Percentiles rank a stretch among this genome's conserved stretches.
Evolutionary conservation across 2,329 filamentous ascomycete species (phyloP).

Genomic region (Colletotrichum godetiae): DNA sequence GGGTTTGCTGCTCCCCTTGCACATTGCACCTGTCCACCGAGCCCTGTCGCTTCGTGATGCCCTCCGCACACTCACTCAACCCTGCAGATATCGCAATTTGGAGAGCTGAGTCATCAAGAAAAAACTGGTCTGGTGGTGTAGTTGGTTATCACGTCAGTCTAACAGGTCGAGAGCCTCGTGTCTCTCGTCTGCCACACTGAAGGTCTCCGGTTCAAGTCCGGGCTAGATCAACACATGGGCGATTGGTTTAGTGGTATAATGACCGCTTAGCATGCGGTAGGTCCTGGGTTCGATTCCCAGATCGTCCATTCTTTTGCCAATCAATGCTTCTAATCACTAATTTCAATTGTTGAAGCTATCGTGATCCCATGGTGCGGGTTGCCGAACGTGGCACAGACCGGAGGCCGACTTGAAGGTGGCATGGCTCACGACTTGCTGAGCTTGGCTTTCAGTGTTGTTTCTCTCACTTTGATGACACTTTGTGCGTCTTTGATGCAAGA

Average conservation of each 20-base stretch:
- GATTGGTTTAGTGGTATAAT: slow-evolving; percentile 35
- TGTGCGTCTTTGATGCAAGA: no score
- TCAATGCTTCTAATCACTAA: background rate
- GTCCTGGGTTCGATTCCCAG: slow-evolving; percentile 34
- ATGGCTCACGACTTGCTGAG: background rate
- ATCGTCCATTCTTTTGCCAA: slow-evolving; percentile 19
- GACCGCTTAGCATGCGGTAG: slow-evolving; percentile 34
- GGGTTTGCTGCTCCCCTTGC: background rate
- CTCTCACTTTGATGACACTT: no score
- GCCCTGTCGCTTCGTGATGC: slow-evolving; percentile 14
- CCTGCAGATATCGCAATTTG: background rate
- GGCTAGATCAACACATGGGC: slow-evolving; percentile 26
- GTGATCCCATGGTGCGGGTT: no score
- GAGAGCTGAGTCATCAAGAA: background rate
- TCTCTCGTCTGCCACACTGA: slow-evolving; percentile 20
- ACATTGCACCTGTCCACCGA: background rate
- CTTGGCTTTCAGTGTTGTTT: no score
- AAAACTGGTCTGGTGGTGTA: slow-evolving; percentile 42
- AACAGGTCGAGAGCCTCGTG: slow-evolving; percentile 43
- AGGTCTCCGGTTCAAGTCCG: slow-evolving; percentile 36
- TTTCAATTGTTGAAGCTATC: background rate
- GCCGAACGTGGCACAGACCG: background rate
- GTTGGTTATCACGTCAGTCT: slow-evolving; percentile 63
- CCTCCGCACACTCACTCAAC: background rate
- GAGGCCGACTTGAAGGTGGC: background rate